Percentiles rank a stretch among this genome's conserved stretches.
phyloP scores from a whole-genome alignment of 78 protist genomes.

The Dictyostelium firmibasis region DNA sequence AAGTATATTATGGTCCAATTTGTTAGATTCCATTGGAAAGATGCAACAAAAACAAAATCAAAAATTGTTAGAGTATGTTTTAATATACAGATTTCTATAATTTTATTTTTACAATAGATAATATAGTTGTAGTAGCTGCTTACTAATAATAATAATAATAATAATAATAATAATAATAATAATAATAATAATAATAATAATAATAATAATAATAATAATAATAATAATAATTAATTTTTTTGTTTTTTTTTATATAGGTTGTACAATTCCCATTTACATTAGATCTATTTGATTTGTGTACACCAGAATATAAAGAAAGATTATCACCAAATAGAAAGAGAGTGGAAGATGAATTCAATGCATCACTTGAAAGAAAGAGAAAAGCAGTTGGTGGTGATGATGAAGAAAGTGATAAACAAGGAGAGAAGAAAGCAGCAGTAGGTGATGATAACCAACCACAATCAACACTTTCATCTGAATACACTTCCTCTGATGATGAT shows the following conservation, averaged over 20 bases:
- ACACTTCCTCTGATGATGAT: background rate
- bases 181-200: background rate
- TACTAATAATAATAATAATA: background rate
- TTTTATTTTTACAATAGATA: too few species aligned
- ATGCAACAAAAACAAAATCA: constrained; percentile 44
- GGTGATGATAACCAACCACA: constrained; percentile 14
- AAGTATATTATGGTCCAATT: constrained; percentile 86
- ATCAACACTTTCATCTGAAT: background rate
- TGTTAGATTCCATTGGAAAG: constrained; percentile 92
- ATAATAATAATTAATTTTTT: background rate
- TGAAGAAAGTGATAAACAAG: constrained; percentile 18
- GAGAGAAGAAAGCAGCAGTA: constrained; percentile 41
- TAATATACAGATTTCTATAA: background rate
- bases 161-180: background rate
- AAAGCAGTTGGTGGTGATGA: constrained; percentile 29
- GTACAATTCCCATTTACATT: constrained; percentile 86
- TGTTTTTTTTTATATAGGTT: background rate
- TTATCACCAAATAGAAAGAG: constrained; percentile 73
- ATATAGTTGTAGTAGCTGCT: too few species aligned
- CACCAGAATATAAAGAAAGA: constrained; percentile 77
- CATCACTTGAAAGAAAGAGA: constrained; percentile 44
- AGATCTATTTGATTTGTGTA: constrained; percentile 86
- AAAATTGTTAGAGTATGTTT: constrained; percentile 85
- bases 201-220: background rate
- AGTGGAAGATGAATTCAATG: constrained; percentile 67